Base-by-base conservation (phyloP, 768 basidiomycete species). In the Zangia roseola region DNA sequence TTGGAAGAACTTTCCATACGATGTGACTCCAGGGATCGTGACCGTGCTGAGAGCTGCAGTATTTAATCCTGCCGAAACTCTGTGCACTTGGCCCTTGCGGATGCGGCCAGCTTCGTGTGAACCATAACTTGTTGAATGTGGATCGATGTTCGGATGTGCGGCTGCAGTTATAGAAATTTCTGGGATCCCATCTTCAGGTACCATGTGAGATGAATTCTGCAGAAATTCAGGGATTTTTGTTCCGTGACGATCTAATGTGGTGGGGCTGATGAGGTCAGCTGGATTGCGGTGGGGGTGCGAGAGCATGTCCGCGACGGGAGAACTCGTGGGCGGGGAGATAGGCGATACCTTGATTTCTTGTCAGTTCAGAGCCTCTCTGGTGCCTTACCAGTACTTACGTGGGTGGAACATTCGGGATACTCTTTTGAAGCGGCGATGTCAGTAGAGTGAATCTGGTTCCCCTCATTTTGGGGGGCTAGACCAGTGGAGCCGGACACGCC, bases 1-100 rank as follows among this genome's bases (percentile, higher is more conserved):
- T 40, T 34, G 35, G 16, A 21, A 34, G 31, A 47, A 40, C 20
- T 16, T 31, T 45, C 39, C 37, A 26, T 33, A 41, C 2, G 46
- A 43, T 3, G 46, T 49, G 40, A 43, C 41, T 6, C 35, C 45
- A 10, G 55, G 64, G 35, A 58, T 62, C n/a, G 64, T 62, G 16
- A 64, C 49, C 30, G 47, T 53, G 48, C 57, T 57, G 39, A 37
- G 23, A 38, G 28, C 4, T 17, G 38, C 36, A 10, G 36, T 40
- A 49, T 53, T 40, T 47, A 46, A 36, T 36, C 48, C 54, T 52
- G 45, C 49, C 40, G 52, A 45, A 5, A 28, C 40, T 31, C 46
- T 48, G 37, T 41, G 37, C 16, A 49, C 25, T 19, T 36, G 26
- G 25, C 16, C 31, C 12, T 38, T 35, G 49, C 10, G 26, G n/a